phyloP scores from a whole-genome alignment of 352 stramenopile species.

The Globisporangium spinosum region DNA sequence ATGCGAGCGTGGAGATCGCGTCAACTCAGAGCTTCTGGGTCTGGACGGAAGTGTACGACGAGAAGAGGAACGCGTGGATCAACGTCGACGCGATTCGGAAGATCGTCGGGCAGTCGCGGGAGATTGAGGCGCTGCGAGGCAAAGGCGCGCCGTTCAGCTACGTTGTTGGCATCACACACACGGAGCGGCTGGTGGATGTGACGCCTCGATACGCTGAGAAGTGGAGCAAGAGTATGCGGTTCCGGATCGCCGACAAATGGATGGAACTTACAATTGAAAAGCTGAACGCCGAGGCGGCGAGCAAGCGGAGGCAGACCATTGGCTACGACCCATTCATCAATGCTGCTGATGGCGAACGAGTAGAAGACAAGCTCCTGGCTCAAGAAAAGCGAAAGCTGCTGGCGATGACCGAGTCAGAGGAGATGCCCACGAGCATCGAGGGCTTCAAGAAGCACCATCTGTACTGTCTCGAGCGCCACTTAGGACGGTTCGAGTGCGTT shows the following conservation, averaged over 20 bases:
- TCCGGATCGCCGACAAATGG: conserved; percentile 61
- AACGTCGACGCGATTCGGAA: conserved; percentile 51
- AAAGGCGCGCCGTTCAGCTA: conserved; percentile 55
- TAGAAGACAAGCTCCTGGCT: conserved; percentile 19
- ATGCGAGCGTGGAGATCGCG: neutral
- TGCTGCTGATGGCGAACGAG: neutral
- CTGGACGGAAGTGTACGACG: conserved; percentile 70
- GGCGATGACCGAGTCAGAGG: conserved; percentile 32
- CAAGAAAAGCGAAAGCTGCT: conserved; percentile 46
- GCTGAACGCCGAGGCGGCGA: conserved; percentile 26
- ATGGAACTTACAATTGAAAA: conserved; percentile 32
- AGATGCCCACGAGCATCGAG: conserved; percentile 74
- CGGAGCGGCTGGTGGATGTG: conserved; percentile 55
- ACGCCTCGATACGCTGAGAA: conserved; percentile 50
- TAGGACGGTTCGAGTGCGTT: conserved; percentile 59
- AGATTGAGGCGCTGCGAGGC: conserved; percentile 49
- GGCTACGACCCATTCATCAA: neutral
- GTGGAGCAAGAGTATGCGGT: conserved; percentile 58
- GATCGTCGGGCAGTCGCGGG: conserved; percentile 40
- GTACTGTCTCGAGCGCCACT: conserved; percentile 76
- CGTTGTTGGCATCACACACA: conserved; percentile 51
- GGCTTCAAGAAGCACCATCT: conserved; percentile 76
- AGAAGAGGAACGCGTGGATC: conserved; percentile 46
- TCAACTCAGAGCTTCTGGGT: conserved; percentile 36
- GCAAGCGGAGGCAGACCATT: neutral